Percentiles rank a stretch among this genome's conserved stretches.
These are phyloP conservation scores for Combretum micranthum DNA, from an alignment of 345 rosid genomes.

Conservation along the genomic window DNA sequence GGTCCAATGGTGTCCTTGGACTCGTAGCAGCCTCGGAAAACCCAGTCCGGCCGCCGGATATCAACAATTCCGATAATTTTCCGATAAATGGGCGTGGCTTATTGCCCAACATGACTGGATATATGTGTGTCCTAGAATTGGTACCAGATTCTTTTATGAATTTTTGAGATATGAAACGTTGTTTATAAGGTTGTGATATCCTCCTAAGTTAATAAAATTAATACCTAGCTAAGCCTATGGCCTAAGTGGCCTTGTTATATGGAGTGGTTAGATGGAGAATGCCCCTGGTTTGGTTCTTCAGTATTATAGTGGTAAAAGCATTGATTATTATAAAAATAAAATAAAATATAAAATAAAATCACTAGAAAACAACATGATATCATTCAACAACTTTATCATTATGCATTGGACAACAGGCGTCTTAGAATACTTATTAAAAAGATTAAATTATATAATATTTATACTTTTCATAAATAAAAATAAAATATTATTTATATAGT, in stretches of 20 bases:
- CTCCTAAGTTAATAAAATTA: neutral
- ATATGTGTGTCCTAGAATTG: neutral
- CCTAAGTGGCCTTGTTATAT: slow-evolving; percentile 4
- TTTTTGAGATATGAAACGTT: slow-evolving; percentile 6
- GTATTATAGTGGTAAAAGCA: slow-evolving; percentile 2
- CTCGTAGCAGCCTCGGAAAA: slow-evolving; percentile 30
- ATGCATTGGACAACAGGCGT: too few relatives aligned
- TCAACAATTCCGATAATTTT: slow-evolving; percentile 49
- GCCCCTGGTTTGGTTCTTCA: slow-evolving; percentile 28
- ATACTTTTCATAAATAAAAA: neutral
- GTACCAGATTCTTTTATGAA: slow-evolving; percentile 2
- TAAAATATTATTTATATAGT: neutral
- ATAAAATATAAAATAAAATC: neutral
- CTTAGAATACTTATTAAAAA: too few relatives aligned
- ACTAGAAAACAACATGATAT: too few relatives aligned
- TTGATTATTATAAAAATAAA: neutral
- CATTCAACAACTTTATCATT: too few relatives aligned
- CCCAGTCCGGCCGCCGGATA: slow-evolving; percentile 35
- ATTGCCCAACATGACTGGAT: slow-evolving; percentile 34
- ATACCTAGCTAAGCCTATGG: neutral
- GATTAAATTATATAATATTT: too few relatives aligned
- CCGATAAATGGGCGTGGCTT: slow-evolving; percentile 57
- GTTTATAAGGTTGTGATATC: neutral
- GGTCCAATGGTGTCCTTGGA: slow-evolving; percentile 57
- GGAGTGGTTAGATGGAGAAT: slow-evolving; percentile 38